A percentile compares a stretch with the other conserved stretches of the same genome.
Evolutionary conservation across 352 stramenopile genomes (phyloP).

Genomic region (Achlya hypogyna): DNA sequence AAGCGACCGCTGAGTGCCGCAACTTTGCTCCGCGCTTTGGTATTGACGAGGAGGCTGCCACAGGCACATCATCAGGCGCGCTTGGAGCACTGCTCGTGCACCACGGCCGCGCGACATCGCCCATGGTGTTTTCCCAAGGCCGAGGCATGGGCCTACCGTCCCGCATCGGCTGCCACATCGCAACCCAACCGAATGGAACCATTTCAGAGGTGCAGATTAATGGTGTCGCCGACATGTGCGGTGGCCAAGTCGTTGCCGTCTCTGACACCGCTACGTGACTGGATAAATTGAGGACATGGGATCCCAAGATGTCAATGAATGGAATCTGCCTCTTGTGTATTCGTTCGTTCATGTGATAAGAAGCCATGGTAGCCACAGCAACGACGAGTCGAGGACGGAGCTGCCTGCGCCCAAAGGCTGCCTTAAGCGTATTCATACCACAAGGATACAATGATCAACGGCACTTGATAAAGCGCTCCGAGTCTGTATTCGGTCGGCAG

Average conservation of each 20-base stretch:
- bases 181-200: background rate
- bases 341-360: no score
- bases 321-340: no score
- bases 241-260: background rate
- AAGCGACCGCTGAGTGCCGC: constrained; percentile 5
- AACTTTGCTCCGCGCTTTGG: constrained; percentile 15
- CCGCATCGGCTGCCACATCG: background rate
- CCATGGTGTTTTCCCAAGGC: constrained; percentile 4
- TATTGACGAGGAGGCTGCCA: constrained; percentile 14
- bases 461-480: no score
- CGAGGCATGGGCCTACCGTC: constrained; percentile 2
- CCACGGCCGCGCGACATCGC: background rate
- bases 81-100: background rate
- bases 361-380: no score
- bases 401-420: no score
- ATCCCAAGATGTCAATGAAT: no score
- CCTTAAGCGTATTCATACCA: no score
- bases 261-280: background rate
- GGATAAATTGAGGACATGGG: background rate
- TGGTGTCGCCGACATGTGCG: constrained; percentile 2
- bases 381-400: no score
- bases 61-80: constrained; percentile 2
- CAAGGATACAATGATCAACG: no score
- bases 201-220: background rate
- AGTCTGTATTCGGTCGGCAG: no score